A percentile compares a stretch with the other conserved stretches of the same genome.
phyloP scores from a whole-genome alignment of 2,329 filamentous ascomycete genomes.

The Colletotrichum australisinense region DNA sequence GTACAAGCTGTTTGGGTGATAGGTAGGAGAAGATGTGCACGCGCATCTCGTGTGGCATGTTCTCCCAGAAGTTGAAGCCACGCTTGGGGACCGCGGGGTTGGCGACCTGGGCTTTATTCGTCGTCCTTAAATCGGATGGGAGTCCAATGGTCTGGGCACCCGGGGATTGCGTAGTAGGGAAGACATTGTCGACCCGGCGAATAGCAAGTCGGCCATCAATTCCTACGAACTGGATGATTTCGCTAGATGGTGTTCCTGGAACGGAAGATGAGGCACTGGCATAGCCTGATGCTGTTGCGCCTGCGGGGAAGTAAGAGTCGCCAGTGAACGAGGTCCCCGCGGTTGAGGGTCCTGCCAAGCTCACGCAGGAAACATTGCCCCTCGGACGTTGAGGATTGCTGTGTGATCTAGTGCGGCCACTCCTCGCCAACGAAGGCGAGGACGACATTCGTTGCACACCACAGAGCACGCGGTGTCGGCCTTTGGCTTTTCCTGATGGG shows the following conservation, averaged over 20 bases:
- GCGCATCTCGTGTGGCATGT: conserved; percentile 85
- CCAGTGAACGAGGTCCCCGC: conserved; percentile 45
- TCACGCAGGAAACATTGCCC: conserved; percentile 66
- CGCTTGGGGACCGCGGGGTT: conserved; percentile 34
- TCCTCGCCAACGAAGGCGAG: conserved; percentile 75
- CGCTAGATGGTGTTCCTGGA: conserved; percentile 52
- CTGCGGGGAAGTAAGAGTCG: conserved; percentile 39
- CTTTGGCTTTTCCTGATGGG: conserved; percentile 68
- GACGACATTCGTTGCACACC: conserved; percentile 86
- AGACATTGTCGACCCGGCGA: conserved; percentile 65
- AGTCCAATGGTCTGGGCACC: conserved; percentile 63
- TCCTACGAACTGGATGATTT: conserved; percentile 53
- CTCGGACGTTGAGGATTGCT: conserved; percentile 73
- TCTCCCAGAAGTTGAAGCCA: conserved; percentile 77
- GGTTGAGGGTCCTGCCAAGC: conserved; percentile 55
- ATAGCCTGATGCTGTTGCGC: conserved; percentile 42
- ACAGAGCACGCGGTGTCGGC: conserved; percentile 76
- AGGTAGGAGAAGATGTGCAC: conserved; percentile 82
- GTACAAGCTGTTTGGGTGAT: conserved; percentile 82
- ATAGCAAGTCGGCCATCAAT: conserved; percentile 62
- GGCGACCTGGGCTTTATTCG: conserved; percentile 22
- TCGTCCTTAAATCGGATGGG: conserved; percentile 65
- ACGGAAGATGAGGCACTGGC: conserved; percentile 50
- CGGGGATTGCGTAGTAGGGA: conserved; percentile 49
- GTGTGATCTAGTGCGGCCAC: conserved; percentile 73